These are phyloP conservation scores for Fusarium oligoseptatum DNA, from an alignment of 2,329 filamentous ascomycete genomes.

Conservation along the genomic window DNA sequence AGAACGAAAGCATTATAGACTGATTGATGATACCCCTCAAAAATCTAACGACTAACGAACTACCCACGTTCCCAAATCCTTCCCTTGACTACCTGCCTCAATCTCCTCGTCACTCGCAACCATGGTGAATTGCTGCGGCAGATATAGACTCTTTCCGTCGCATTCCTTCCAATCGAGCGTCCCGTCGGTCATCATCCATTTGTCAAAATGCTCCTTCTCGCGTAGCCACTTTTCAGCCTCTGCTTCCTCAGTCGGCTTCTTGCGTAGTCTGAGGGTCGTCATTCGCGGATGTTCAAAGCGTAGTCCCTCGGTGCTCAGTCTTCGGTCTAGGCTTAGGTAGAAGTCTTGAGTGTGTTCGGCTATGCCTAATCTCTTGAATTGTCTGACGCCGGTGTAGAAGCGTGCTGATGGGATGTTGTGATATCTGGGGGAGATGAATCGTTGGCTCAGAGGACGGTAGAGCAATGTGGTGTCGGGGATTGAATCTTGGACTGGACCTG, in stretches of 20 bases:
- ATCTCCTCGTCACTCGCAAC: not conserved
- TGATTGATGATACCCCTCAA: slow-evolving; percentile 35
- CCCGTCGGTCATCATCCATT: not conserved
- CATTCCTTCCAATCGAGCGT: not conserved
- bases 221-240: not conserved
- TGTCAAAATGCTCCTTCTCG: not conserved
- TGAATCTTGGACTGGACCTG: not conserved
- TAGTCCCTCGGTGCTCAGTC: not conserved
- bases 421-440: not conserved
- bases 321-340: not conserved
- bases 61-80: not conserved
- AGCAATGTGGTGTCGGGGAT: not conserved
- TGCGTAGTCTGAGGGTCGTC: not conserved
- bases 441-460: not conserved
- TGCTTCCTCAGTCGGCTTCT: not conserved
- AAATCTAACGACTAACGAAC: slow-evolving; percentile 32
- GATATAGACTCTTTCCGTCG: not conserved
- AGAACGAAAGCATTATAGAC: slow-evolving; percentile 38
- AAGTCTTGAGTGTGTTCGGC: not conserved
- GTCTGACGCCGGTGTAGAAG: not conserved
- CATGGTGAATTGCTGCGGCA: not conserved
- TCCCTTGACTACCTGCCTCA: not conserved
- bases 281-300: not conserved
- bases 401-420: not conserved
- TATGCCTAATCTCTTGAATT: not conserved